A percentile compares a stretch with the other conserved stretches of the same genome.
Conservation (phyloP, 2,329 filamentous ascomycete genomes). For the Exophiala oligosperma region DNA sequence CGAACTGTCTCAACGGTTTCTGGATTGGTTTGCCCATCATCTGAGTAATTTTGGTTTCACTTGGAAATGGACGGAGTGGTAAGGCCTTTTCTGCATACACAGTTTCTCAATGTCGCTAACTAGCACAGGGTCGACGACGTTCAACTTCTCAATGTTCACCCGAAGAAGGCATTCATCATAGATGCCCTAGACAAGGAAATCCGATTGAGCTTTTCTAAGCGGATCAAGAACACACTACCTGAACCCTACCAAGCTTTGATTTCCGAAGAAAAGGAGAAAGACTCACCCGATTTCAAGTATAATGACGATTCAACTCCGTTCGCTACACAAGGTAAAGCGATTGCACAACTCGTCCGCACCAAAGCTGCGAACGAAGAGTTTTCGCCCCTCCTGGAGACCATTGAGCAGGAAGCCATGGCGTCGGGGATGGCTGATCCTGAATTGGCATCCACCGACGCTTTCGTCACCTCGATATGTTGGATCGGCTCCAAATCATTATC, state of each 20-base stretch:
- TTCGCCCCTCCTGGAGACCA: conserved; percentile 74
- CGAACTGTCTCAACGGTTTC: conserved; percentile 80
- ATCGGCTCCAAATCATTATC: conserved; percentile 94
- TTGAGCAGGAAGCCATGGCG: conserved; percentile 75
- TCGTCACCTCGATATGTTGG: conserved; percentile 89
- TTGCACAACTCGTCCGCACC: conserved; percentile 75
- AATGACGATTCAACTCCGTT: conserved; percentile 74
- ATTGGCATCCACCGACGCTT: conserved; percentile 86
- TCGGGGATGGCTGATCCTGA: conserved; percentile 70
- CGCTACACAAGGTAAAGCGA: conserved; percentile 76
- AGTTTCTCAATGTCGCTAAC: conserved; percentile 2
- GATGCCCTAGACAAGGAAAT: conserved; percentile 96
- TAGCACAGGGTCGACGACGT: conserved; percentile 71
- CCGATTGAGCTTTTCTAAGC: conserved; percentile 89
- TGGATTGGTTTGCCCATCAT: conserved; percentile 98
- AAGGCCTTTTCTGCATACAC: conserved; percentile 31
- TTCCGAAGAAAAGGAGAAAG: conserved; percentile 83
- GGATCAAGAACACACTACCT: conserved; percentile 90
- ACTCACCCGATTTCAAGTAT: conserved; percentile 95
- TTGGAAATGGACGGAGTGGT: conserved; percentile 99
- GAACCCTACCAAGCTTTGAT: conserved; percentile 80
- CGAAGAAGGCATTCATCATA: conserved; percentile 89
- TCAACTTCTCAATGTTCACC: conserved; percentile 71
- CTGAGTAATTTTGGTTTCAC: conserved; percentile 98
- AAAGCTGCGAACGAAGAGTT: conserved; percentile 86